phyloP scores from a whole-genome alignment of 345 rosid genomes.

The Bruguiera sexangula region DNA sequence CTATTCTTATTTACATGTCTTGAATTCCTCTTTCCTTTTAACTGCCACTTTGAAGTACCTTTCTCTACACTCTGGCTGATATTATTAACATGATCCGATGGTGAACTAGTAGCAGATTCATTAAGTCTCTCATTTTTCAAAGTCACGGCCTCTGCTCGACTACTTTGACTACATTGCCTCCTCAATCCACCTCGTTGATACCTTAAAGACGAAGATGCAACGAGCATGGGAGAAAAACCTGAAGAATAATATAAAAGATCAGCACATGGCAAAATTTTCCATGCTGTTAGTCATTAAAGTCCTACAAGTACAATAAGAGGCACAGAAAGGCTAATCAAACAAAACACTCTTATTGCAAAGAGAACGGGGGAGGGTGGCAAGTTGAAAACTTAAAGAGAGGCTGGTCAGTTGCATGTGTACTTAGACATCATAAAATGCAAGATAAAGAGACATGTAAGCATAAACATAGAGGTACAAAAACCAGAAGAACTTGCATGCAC shows the following conservation, averaged over 20 bases:
- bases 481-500: neutral
- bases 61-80: slow-evolving; percentile 56
- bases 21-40: slow-evolving; percentile 88
- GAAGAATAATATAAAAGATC: slow-evolving; percentile 14
- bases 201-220: slow-evolving; percentile 34
- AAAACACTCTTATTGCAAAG: neutral
- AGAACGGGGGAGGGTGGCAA: neutral
- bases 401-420: neutral
- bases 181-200: slow-evolving; percentile 43
- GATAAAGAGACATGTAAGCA: neutral
- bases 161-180: slow-evolving; percentile 42
- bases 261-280: neutral
- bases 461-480: neutral
- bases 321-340: neutral
- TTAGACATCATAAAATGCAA: neutral
- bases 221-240: slow-evolving; percentile 45
- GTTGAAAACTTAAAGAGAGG: too few relatives aligned
- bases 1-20: slow-evolving; percentile 67
- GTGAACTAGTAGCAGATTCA: slow-evolving; percentile 43
- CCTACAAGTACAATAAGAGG: neutral
- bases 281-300: neutral
- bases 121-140: slow-evolving; percentile 42
- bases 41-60: slow-evolving; percentile 82
- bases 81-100: slow-evolving; percentile 27
- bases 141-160: slow-evolving; percentile 40